Evolutionary conservation across 495 filamentous ascomycete genomes (phyloP).

Genomic region (Monascus purpureus): DNA sequence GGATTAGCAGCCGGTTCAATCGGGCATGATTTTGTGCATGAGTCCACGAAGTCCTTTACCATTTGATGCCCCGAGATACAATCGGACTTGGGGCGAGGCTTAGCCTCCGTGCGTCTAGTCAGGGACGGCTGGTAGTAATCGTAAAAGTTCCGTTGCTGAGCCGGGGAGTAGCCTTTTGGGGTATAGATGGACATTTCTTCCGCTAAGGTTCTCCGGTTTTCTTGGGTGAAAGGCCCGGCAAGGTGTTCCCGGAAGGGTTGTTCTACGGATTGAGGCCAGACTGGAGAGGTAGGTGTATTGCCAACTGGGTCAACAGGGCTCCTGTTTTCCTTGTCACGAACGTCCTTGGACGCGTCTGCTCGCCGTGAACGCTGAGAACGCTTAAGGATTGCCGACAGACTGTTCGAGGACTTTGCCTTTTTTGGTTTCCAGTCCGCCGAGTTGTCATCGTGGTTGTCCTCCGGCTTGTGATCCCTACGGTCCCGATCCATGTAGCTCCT

Average conservation of each 20-base stretch:
- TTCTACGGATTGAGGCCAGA: constrained; percentile 59
- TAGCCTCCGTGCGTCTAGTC: constrained; percentile 18
- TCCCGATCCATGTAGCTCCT: constrained; percentile 42
- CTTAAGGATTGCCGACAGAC: constrained; percentile 44
- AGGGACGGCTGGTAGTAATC: constrained; percentile 44
- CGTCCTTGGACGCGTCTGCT: constrained; percentile 32
- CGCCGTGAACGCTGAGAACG: constrained; percentile 31
- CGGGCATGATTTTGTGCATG: constrained; percentile 9
- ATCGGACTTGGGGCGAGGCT: constrained; percentile 41
- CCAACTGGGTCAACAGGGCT: constrained; percentile 34
- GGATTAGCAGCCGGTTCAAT: constrained; percentile 5
- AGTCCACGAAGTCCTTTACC: constrained; percentile 20
- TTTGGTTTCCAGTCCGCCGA: constrained; percentile 43
- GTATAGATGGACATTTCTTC: constrained; percentile 51
- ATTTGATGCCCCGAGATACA: constrained; percentile 25
- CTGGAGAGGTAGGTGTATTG: constrained; percentile 45
- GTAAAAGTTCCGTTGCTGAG: constrained; percentile 52
- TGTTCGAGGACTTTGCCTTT: constrained; percentile 75
- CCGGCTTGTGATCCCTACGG: constrained; percentile 36
- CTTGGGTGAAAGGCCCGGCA: constrained; percentile 19
- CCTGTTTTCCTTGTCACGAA: constrained; percentile 61
- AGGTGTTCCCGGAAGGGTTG: constrained; percentile 28
- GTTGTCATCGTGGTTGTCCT: constrained; percentile 19
- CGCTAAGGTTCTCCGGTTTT: constrained; percentile 29
- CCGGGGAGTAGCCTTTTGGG: constrained; percentile 44